Conservation (phyloP, 257 asterid genomes). For the Marsdenia floribunda region DNA sequence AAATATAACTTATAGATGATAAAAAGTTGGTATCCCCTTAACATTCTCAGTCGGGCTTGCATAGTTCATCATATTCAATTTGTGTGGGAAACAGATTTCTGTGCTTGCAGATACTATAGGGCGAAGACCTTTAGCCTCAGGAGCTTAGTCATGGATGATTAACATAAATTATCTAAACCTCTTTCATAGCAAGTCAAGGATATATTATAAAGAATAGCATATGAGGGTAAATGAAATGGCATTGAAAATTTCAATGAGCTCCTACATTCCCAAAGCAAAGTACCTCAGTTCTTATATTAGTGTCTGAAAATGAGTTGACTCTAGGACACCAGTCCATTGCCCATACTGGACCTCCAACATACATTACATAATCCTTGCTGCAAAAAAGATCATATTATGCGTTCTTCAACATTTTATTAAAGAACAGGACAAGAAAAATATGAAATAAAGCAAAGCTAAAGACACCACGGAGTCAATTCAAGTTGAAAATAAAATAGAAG, state of each 20-base stretch:
- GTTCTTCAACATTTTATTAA: background rate
- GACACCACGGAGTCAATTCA: background rate
- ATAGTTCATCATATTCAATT: background rate
- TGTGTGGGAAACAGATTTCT: background rate
- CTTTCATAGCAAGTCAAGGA: background rate
- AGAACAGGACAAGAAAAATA: background rate
- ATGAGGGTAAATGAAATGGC: background rate
- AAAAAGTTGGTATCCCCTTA: background rate
- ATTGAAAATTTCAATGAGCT: background rate
- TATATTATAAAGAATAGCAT: background rate
- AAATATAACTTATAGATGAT: background rate
- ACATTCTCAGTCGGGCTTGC: background rate
- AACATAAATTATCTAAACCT: background rate
- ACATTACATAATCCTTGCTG: conserved; percentile 76
- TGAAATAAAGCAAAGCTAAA: background rate
- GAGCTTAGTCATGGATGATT: background rate
- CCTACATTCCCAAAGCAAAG: background rate
- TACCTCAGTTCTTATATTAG: conserved; percentile 61
- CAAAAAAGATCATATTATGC: conserved; percentile 28
- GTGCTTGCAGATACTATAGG: background rate
- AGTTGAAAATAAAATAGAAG: background rate
- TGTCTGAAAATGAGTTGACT: conserved; percentile 34
- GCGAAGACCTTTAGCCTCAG: background rate
- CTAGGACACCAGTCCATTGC: conserved; percentile 96
- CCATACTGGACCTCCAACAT: conserved; percentile 90